Evolutionary conservation across 2,329 filamentous ascomycete species (phyloP), one percentile per base, ranked within the genome.

Genomic region (Cyanodermella asteris): DNA sequence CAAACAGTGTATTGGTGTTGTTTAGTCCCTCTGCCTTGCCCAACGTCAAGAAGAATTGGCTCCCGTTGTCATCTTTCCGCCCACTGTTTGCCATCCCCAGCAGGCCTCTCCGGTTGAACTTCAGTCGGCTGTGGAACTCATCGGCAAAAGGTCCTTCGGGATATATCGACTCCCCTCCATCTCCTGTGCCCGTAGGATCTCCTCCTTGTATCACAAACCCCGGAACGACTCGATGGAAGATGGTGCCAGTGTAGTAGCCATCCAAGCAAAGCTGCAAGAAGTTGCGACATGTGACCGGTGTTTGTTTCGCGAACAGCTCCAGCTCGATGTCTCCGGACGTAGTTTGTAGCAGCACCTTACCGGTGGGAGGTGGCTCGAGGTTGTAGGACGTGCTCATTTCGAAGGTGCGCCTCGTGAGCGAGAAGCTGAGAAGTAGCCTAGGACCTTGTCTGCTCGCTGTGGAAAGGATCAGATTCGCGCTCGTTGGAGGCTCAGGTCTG

Each of bases 71-170:
- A 40, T 82, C 61, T 16, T 64, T 62, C 25, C 53, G 55, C 22
- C 81, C 72, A 32, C 76, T 73, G 47, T 94, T 94, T 15, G 87
- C 87, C 81, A 94, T 93, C n/a, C 77, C 87, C 38, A 97, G 51
- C 38, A 94, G 52, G 0, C 87, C 87, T 31, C 87, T 63, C 23
- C 87, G 62, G 39, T 90, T 94, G 57, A 87, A 94, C 47, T 90
- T 90, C 36, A 97, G 57, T 16, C 87, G 64, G 38, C 73, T 80
- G 48, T 94, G 84, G 36, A 93, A 74, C 45, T 97, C 87, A 53
- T 94, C 84, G 20, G 70, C 67, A 38, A 91, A 78, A 20, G 75
- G 57, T 30, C 77, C 70, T 46, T 80, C 72, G 53, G 91, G 75
- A 51, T 82, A 90, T 38, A 91, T 91, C 16, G 73, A 82, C 43